Percentiles rank a stretch among this genome's conserved stretches.
Conservation (phyloP, 352 stramenopile genomes). For the Saprolegnia parasitica region DNA sequence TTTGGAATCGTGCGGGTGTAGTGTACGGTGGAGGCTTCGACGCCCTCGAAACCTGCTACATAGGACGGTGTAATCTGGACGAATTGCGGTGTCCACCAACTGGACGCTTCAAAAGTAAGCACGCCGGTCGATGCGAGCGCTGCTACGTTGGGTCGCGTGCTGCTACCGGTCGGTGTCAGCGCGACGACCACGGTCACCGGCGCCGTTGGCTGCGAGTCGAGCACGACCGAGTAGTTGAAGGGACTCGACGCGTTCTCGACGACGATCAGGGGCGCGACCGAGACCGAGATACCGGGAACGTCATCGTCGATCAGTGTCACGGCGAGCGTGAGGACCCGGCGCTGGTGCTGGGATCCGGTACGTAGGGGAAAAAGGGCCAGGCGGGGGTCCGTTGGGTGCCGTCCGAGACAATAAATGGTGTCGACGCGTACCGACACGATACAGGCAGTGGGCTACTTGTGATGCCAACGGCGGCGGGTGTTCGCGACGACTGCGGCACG, state of each 20-base stretch:
- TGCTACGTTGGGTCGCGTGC: constrained; percentile 29
- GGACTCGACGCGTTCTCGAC: constrained; percentile 40
- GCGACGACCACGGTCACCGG: constrained; percentile 45
- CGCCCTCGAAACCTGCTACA: constrained; percentile 52
- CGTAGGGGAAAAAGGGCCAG: constrained; percentile 44
- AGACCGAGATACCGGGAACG: constrained; percentile 54
- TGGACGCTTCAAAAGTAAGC: constrained; percentile 44
- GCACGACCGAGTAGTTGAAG: constrained; percentile 47
- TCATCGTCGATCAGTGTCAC: constrained; percentile 56
- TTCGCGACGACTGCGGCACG: constrained; percentile 33
- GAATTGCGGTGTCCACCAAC: constrained; percentile 52
- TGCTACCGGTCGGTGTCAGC: neutral
- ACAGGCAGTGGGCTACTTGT: constrained; percentile 31
- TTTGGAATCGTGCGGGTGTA: constrained; percentile 57
- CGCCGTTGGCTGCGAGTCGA: constrained; percentile 53
- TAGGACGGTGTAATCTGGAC: constrained; percentile 41
- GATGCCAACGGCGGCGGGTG: constrained; percentile 26
- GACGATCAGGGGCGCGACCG: constrained; percentile 36
- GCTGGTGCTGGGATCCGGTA: constrained; percentile 35
- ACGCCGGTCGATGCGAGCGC: constrained; percentile 41
- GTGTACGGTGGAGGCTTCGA: constrained; percentile 42
- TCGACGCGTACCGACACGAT: constrained; percentile 34
- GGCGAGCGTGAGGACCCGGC: constrained; percentile 35
- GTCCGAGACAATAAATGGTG: constrained; percentile 39
- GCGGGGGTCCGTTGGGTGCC: constrained; percentile 27